Base-by-base conservation (phyloP, 306 rosid species). In the Arachis hypogaea region DNA sequence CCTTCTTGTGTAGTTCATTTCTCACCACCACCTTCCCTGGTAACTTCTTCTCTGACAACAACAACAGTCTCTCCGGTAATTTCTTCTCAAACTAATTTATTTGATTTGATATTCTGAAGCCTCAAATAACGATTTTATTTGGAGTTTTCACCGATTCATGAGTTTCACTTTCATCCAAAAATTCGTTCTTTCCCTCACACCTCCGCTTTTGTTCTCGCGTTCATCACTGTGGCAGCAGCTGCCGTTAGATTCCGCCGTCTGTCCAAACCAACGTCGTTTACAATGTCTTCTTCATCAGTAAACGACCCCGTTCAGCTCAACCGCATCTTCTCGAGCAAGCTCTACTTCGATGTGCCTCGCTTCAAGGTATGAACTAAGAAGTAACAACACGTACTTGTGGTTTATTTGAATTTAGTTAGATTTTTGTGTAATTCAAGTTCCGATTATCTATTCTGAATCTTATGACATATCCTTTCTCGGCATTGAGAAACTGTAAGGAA, bases 241-340 rank as follows among this genome's bases (percentile, higher is more conserved):
- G 22, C 77, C 73, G 66, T 74, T 62, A 49, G 76, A 55, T 64
- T 43, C 45, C 18, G 47, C 12, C 55, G 16, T 28, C 40, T 42
- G 43, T 59, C 69, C 28, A 66, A 54, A 50, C 46, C 71, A 9
- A 12, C 28, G 42, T 6, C 57, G 66, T n/a, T 38, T 2, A 7
- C 67, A 38, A 93, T 90, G 97, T 82, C 96, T 3, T 82, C 89
- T 18, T 70, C 90, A 65, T 67, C 88, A 10, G 59, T 44, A 7
- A 77, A 75, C 77, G 87, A 82, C 49, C 56, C 16, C 30, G 86
- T 54, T 41, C 72, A 81, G 11, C 91, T 86, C 77, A 72, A 59
- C 76, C 94, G 91, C 41, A 88, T 93, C 72, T 88, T 89, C 86
- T 89, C 89, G 5, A 91, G 86, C 92, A 88, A 84, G 80, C 97